Percentiles rank a stretch among this genome's conserved stretches.
These are phyloP conservation scores for Phytophthora pluvialis DNA, from an alignment of 352 stramenopile genomes.

Conservation along the genomic window DNA sequence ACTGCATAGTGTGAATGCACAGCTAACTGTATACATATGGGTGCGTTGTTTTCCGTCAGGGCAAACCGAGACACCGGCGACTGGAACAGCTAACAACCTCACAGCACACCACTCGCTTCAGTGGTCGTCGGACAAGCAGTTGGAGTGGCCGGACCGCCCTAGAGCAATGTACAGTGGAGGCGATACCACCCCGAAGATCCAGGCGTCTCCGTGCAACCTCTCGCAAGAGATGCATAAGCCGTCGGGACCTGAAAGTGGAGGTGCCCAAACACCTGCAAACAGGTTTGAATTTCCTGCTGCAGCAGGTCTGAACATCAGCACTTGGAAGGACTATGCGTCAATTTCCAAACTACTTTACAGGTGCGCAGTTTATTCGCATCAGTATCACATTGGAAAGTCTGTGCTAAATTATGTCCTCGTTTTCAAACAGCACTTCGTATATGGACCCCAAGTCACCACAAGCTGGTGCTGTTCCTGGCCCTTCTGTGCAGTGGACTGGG, in stretches of 20 bases:
- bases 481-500: constrained; percentile 26
- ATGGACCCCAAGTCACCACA: constrained; percentile 14
- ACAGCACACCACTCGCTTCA: constrained; percentile 9
- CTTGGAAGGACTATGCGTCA: constrained; percentile 79
- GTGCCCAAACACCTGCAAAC: constrained; percentile 8
- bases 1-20: background rate
- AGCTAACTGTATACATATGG: background rate
- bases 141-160: constrained; percentile 22
- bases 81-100: background rate
- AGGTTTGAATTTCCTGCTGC: constrained; percentile 13
- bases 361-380: constrained; percentile 22
- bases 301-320: constrained; percentile 54
- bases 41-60: constrained; percentile 12
- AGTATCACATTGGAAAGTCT: background rate
- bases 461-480: background rate
- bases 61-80: constrained; percentile 4
- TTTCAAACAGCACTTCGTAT: constrained; percentile 20
- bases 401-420: background rate
- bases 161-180: constrained; percentile 27
- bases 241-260: constrained; percentile 5
- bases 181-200: constrained; percentile 18
- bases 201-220: constrained; percentile 28
- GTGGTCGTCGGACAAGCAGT: constrained; percentile 27
- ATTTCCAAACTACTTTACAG: constrained; percentile 80
- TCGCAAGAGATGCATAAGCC: constrained; percentile 33